Percentiles rank a stretch among this genome's conserved stretches.
Evolutionary conservation across 305 asterid species (phyloP).

Genomic region (Petunia hybrid): DNA sequence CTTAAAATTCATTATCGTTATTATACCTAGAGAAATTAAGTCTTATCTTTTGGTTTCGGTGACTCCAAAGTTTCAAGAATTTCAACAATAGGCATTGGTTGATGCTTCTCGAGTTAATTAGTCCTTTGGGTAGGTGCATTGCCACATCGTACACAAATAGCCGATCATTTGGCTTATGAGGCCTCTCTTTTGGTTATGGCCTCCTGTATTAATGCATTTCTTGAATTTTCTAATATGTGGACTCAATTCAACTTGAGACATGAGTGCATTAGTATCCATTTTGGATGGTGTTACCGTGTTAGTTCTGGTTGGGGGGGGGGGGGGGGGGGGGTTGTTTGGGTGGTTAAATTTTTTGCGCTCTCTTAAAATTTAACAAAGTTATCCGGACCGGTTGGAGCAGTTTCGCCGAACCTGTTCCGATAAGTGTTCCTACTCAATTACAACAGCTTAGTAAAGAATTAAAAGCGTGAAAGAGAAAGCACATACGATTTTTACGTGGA

Average conservation of each 20-base stretch:
- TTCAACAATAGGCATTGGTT: not conserved
- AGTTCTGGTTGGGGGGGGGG: too few relatives aligned
- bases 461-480: too few relatives aligned
- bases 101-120: not conserved
- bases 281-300: not conserved
- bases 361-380: too few relatives aligned
- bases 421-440: too few relatives aligned
- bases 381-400: too few relatives aligned
- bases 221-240: too few relatives aligned
- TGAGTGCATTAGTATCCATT: constrained; percentile 20
- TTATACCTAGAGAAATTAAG: constrained; percentile 16
- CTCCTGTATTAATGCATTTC: too few relatives aligned
- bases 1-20: not conserved
- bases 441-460: too few relatives aligned
- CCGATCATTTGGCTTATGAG: not conserved
- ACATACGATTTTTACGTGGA: too few relatives aligned
- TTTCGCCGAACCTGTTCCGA: too few relatives aligned
- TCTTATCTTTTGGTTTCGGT: not conserved
- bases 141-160: not conserved
- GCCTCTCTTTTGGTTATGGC: not conserved
- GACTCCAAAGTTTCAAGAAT: constrained; percentile 3
- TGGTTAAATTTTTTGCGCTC: too few relatives aligned
- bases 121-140: not conserved
- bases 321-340: too few relatives aligned
- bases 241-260: not conserved